Evolutionary conservation across 2,329 filamentous ascomycete species (phyloP), one percentile per base, ranked within the genome.

Genomic region (Fusarium sp.): DNA sequence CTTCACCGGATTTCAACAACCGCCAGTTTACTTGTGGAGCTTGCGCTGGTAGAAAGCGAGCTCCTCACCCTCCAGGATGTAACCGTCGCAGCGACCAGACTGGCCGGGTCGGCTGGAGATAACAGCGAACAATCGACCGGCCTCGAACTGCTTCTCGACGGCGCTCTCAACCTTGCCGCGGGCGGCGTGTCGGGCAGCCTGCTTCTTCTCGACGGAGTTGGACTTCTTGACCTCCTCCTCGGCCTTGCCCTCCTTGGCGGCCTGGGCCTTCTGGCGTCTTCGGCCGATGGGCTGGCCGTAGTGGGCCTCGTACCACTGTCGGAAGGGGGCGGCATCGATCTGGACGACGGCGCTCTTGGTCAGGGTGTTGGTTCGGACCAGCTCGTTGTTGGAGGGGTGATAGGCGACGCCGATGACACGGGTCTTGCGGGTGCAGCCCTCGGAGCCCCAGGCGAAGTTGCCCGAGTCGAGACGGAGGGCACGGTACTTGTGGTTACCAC

Each of bases 381-480:
- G 92, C 90, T 99, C 97, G 95, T 99, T 99, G 95, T 99, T 99
- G 86, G 96, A 98, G 76, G 97, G 97, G 89, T 99, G 97, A 94
- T 95, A 99, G 86, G 93, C 93, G 88, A 99, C 97, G 83, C 90
- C 95, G 86, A 99, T 98, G 86, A 99, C 94, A 91, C 97, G 97
- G 88, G 94, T 95, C 93, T 99, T 99, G 92, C 97, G 96, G 88
- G 96, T 94, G 88, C 95, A 90, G 84, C 96, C 95, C 91, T 99
- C 97, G 79, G 95, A 98, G 83, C 94, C 96, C 97, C 97, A 99
- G 83, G 95, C 95, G 89, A 98, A 99, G 93, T 99, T 99, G 86
- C 97, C 97, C 79, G 95, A 93, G 86, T 99, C 97, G 89, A 99
- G 94, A 88, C 97, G 97, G 80, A 99, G 95, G 81, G 93, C 97